phyloP scores from a whole-genome alignment of 257 asterid genomes.

The Nicotiana undulata region DNA sequence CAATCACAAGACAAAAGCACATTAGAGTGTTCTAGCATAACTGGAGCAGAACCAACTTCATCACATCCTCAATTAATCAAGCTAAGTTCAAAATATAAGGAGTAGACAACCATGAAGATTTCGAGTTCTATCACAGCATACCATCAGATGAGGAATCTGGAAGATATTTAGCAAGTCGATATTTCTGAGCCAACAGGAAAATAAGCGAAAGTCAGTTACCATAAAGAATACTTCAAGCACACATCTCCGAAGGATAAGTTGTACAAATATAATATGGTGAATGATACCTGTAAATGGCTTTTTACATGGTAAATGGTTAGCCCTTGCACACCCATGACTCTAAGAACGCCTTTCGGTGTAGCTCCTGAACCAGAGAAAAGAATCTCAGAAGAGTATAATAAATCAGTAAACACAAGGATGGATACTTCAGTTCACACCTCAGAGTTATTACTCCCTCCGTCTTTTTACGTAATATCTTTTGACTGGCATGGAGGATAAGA shows the following conservation, averaged over 20 bases:
- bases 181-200: conserved; percentile 51
- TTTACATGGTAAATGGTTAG: conserved; percentile 96
- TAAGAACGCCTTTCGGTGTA: conserved; percentile 96
- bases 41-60: not conserved
- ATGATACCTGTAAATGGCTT: conserved; percentile 92
- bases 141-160: conserved; percentile 97
- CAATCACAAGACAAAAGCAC: conserved; percentile 4
- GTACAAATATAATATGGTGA: not conserved
- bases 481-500: not conserved
- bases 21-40: not conserved
- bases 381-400: conserved; percentile 4
- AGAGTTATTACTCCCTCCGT: not conserved
- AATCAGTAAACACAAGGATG: not conserved
- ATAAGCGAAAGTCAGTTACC: conserved; percentile 14
- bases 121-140: conserved; percentile 19
- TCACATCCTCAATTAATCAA: not conserved
- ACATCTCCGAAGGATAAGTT: not conserved
- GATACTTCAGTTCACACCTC: not conserved
- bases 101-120: not conserved
- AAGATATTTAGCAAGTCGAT: conserved; percentile 97
- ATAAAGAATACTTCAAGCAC: not conserved
- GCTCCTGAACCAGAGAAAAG: conserved; percentile 60
- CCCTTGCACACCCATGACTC: conserved; percentile 99
- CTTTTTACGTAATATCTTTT: not conserved
- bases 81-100: not conserved